Evolutionary conservation across 805 yeast genomes (phyloP).

Genomic region (Wickerhamiella parazyma): DNA sequence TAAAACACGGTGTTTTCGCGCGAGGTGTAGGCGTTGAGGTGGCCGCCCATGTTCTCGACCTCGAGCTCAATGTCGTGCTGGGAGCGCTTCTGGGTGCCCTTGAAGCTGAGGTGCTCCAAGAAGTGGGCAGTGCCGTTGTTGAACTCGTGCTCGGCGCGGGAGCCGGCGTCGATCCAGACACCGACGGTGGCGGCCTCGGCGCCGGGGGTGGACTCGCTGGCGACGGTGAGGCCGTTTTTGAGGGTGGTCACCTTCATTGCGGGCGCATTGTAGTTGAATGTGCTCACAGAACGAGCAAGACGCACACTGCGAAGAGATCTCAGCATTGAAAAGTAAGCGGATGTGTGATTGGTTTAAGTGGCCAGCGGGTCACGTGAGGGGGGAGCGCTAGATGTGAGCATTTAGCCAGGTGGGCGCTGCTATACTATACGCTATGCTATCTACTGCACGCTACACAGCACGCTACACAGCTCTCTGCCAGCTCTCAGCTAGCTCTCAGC

Average conservation of each 20-base stretch:
- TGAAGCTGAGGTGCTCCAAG: conserved; percentile 90
- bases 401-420: too few species aligned
- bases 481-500: too few species aligned
- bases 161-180: conserved; percentile 97
- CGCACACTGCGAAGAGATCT: conserved; percentile 12
- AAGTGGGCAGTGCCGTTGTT: conserved; percentile 95
- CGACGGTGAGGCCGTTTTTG: conserved; percentile 89
- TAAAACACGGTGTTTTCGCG: conserved; percentile 96
- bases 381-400: too few species aligned
- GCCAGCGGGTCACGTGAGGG: neutral
- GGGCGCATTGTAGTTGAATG: conserved; percentile 25
- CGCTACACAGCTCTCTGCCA: too few species aligned
- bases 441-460: too few species aligned
- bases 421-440: too few species aligned
- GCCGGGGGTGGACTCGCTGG: conserved; percentile 76
- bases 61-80: conserved; percentile 80
- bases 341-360: conserved; percentile 7
- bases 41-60: conserved; percentile 93
- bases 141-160: conserved; percentile 79
- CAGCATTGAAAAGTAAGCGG: conserved; percentile 14
- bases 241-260: conserved; percentile 56
- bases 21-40: conserved; percentile 95
- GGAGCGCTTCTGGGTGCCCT: conserved; percentile 73
- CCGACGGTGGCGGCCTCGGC: conserved; percentile 94
- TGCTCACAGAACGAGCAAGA: conserved; percentile 16